Percentiles rank a stretch among this genome's conserved stretches.
These are phyloP conservation scores for Lasiodiplodia citricola DNA, from an alignment of 2,329 filamentous ascomycete species.

Conservation along the genomic window DNA sequence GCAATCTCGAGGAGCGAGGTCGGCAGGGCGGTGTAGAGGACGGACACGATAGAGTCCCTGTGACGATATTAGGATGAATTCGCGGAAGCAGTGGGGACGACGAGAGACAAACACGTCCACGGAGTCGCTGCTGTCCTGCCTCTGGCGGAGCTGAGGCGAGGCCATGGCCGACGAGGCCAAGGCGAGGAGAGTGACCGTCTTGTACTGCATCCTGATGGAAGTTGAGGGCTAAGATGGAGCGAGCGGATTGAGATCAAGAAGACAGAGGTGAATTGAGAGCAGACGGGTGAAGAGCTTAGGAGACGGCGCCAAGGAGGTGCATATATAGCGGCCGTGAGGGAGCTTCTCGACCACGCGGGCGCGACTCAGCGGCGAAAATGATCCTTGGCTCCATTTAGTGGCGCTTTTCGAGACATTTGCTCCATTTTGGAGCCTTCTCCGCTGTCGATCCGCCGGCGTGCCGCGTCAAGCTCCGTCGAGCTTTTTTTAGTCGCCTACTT, in stretches of 20 bases:
- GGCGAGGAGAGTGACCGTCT: slow-evolving; percentile 36
- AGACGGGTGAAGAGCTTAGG: slow-evolving; percentile 8
- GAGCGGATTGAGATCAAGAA: background rate
- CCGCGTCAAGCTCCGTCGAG: slow-evolving; percentile 1
- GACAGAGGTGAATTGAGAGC: background rate
- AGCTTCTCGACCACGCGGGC: slow-evolving; percentile 13
- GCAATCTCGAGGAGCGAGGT: slow-evolving; percentile 46
- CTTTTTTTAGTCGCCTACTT: slow-evolving; percentile 6
- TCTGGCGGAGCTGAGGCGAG: slow-evolving; percentile 5
- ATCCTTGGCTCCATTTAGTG: slow-evolving; percentile 7
- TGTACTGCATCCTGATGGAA: slow-evolving; percentile 39
- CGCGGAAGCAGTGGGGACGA: background rate
- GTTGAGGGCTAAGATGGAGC: background rate
- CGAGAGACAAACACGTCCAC: background rate
- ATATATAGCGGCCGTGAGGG: slow-evolving; percentile 2
- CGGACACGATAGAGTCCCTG: slow-evolving; percentile 27
- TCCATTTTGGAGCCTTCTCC: slow-evolving; percentile 9
- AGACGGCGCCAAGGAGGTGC: background rate
- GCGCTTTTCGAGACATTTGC: slow-evolving; percentile 2
- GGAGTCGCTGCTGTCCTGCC: slow-evolving; percentile 10
- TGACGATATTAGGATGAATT: background rate
- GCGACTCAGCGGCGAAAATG: background rate
- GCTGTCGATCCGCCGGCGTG: slow-evolving; percentile 19
- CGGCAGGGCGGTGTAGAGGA: slow-evolving; percentile 53
- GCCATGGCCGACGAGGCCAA: slow-evolving; percentile 35